Conservation (phyloP, 192 early-diverging fungal species). For the Linnemannia zychae region DNA sequence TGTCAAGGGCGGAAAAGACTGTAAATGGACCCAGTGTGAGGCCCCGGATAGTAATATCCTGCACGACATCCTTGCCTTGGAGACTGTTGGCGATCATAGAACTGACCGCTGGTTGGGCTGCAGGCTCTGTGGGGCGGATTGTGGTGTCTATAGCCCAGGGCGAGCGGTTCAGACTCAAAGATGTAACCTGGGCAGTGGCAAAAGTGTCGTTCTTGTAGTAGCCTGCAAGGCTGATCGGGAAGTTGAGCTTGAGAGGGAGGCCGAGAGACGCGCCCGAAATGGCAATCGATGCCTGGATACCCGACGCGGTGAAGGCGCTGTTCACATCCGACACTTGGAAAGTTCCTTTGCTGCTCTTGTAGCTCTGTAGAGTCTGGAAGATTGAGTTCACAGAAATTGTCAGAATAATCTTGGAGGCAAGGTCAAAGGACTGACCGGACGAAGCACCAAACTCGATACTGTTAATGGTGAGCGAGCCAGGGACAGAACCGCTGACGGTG, state of each 20-base stretch:
- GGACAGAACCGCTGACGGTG: slow-evolving; percentile 25
- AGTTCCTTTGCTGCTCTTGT: slow-evolving; percentile 18
- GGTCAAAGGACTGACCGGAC: slow-evolving; percentile 39
- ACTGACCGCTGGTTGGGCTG: slow-evolving; percentile 9
- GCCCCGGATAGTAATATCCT: slow-evolving; percentile 34
- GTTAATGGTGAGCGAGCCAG: slow-evolving; percentile 36
- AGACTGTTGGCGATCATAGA: slow-evolving; percentile 29
- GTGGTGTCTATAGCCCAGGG: slow-evolving; percentile 28
- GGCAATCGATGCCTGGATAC: slow-evolving; percentile 25
- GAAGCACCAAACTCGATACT: slow-evolving; percentile 40
- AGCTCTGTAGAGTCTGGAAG: slow-evolving; percentile 33
- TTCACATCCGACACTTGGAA: slow-evolving; percentile 30
- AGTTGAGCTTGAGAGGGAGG: slow-evolving; percentile 39
- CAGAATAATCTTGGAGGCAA: slow-evolving; percentile 42
- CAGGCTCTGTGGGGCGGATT: slow-evolving; percentile 2
- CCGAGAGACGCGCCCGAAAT: slow-evolving; percentile 27
- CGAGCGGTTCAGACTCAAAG: slow-evolving; percentile 20
- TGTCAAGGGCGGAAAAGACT: slow-evolving; percentile 10
- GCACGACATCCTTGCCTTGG: slow-evolving; percentile 30
- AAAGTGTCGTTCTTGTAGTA: slow-evolving; percentile 29
- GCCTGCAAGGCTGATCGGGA: slow-evolving; percentile 28
- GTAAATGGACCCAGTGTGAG: slow-evolving; percentile 25
- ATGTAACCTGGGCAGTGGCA: slow-evolving; percentile 24
- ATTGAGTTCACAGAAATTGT: slow-evolving; percentile 28
- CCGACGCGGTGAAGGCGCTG: slow-evolving; percentile 32